phyloP scores from a whole-genome alignment of 371 early-diverging fungal genomes.

The Capillidium rhysosporum region DNA sequence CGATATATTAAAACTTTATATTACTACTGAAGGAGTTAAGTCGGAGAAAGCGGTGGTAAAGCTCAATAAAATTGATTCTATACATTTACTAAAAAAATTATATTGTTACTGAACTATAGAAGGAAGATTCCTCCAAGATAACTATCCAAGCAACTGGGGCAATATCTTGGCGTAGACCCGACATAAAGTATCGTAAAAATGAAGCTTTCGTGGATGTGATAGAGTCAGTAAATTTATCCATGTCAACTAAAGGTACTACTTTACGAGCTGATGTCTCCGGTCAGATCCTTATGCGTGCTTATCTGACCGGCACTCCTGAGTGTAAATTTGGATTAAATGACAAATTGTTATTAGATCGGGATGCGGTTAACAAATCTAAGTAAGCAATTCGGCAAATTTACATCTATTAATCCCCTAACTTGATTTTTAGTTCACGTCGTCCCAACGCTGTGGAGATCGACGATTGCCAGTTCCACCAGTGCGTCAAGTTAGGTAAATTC shows the following conservation, averaged over 20 bases:
- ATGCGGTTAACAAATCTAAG: conserved; percentile 17
- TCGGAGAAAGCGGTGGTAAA: conserved; percentile 43
- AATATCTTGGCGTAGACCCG: conserved; percentile 68
- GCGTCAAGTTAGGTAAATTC: conserved; percentile 65
- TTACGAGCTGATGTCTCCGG: conserved; percentile 64
- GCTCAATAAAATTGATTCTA: too few species aligned
- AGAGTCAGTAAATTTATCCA: conserved; percentile 65
- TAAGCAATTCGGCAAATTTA: not conserved
- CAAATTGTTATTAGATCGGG: conserved; percentile 52
- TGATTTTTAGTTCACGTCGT: conserved; percentile 15
- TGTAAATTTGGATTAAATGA: conserved; percentile 73
- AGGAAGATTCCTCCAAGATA: conserved; percentile 52
- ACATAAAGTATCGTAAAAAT: conserved; percentile 77
- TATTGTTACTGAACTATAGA: conserved; percentile 8
- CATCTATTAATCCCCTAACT: not conserved
- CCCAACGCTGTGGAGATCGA: conserved; percentile 62
- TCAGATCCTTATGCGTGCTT: conserved; percentile 54
- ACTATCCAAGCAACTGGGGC: conserved; percentile 85
- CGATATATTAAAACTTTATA: conserved; percentile 72
- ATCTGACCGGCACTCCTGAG: conserved; percentile 55
- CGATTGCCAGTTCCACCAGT: conserved; percentile 85
- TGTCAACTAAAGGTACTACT: conserved; percentile 55
- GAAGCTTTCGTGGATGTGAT: conserved; percentile 82
- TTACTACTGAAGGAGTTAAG: conserved; percentile 70
- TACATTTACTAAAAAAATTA: not conserved